Conservation (phyloP, 179 eudicot species). For the Spergularia azorica region DNA sequence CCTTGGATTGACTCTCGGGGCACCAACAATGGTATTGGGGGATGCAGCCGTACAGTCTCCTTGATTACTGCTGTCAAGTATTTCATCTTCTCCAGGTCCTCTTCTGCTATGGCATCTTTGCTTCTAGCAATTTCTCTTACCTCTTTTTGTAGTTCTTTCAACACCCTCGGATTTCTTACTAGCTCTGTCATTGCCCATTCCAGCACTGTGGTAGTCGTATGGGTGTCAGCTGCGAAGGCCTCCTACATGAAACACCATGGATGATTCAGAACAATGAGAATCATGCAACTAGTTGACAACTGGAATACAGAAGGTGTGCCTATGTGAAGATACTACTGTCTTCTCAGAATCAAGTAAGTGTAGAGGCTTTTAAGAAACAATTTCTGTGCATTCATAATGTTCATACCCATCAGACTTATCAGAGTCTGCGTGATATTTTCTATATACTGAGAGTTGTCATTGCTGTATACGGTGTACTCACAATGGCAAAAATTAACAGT, state of each 20-base stretch:
- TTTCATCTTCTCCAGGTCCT: slow-evolving; percentile 35
- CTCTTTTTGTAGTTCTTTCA: slow-evolving; percentile 38
- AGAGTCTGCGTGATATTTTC: too few relatives aligned
- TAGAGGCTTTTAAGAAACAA: too few relatives aligned
- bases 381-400: too few relatives aligned
- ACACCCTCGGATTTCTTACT: slow-evolving; percentile 32
- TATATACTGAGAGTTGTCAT: too few relatives aligned
- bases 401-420: too few relatives aligned
- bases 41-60: slow-evolving; percentile 46
- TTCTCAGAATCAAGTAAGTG: too few relatives aligned
- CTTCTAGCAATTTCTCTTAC: slow-evolving; percentile 19
- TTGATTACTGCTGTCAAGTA: slow-evolving; percentile 44
- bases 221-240: slow-evolving; percentile 32
- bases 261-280: too few relatives aligned
- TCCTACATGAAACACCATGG: slow-evolving; percentile 25
- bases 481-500: too few relatives aligned
- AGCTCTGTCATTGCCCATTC: slow-evolving; percentile 50
- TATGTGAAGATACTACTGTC: too few relatives aligned
- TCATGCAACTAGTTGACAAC: too few relatives aligned
- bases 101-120: slow-evolving; percentile 30
- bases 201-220: slow-evolving; percentile 16
- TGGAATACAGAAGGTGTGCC: too few relatives aligned
- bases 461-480: too few relatives aligned
- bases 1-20: slow-evolving; percentile 37
- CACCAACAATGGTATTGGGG: slow-evolving; percentile 40